phyloP scores from a whole-genome alignment of 2,329 filamentous ascomycete genomes.

The Fusarium sp. region DNA sequence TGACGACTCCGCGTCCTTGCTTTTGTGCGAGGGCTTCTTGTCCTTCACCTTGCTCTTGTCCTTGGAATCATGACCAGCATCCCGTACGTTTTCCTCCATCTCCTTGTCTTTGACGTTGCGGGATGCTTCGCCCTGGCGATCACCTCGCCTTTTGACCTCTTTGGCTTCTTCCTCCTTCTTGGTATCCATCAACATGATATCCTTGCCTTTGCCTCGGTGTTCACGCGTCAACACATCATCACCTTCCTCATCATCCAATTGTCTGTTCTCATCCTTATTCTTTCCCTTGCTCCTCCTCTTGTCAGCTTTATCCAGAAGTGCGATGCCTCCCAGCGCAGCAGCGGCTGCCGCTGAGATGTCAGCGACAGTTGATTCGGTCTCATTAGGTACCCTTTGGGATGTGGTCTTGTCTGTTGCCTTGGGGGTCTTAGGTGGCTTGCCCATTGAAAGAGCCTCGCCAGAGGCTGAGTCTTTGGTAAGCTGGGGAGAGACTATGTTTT shows the following conservation, averaged over 20 bases:
- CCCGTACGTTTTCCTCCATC: slow-evolving; percentile 46
- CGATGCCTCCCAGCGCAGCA: slow-evolving; percentile 44
- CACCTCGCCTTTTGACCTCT: slow-evolving; percentile 16
- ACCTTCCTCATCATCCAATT: background rate
- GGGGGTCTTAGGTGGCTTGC: background rate
- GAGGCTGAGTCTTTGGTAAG: background rate
- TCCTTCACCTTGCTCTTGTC: slow-evolving; percentile 1
- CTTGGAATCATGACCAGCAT: slow-evolving; percentile 21
- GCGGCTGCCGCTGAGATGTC: slow-evolving; percentile 34
- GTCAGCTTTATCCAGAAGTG: slow-evolving; percentile 48
- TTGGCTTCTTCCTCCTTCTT: background rate
- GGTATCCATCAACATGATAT: background rate
- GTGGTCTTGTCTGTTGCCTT: background rate
- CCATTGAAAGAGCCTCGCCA: background rate
- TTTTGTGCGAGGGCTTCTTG: slow-evolving; percentile 7
- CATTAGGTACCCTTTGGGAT: slow-evolving; percentile 1
- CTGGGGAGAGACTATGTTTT: background rate
- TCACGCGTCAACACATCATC: background rate
- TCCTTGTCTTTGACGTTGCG: background rate
- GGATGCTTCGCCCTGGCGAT: slow-evolving; percentile 46
- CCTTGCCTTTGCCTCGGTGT: background rate
- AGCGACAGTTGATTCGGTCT: slow-evolving; percentile 16
- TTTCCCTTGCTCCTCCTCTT: slow-evolving; percentile 52
- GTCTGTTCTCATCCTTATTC: slow-evolving; percentile 40
- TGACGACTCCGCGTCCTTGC: background rate